Percentiles rank a stretch among this genome's conserved stretches.
Conservation (phyloP, 306 rosid species). For the Prosopis cineraria region DNA sequence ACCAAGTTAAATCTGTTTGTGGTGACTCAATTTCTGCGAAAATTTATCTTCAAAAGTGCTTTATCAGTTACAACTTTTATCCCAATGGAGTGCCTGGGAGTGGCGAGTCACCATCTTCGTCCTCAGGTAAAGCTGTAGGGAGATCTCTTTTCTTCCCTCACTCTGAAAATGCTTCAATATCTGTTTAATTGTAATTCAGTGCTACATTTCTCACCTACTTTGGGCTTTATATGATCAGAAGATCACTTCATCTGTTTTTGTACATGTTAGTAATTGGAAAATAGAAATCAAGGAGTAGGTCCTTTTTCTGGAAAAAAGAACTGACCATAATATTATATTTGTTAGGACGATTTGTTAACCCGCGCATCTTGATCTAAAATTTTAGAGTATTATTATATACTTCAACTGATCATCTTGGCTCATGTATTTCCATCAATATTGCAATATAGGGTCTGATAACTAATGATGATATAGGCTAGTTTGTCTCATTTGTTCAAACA, state of each 20-base stretch:
- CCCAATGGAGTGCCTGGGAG: slow-evolving; percentile 66
- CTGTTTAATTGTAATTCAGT: neutral
- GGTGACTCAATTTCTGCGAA: slow-evolving; percentile 71
- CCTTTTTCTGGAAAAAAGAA: neutral
- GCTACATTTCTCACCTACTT: neutral
- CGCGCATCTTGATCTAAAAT: neutral
- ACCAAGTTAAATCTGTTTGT: slow-evolving; percentile 52
- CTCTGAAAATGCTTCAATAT: neutral
- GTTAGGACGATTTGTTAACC: neutral
- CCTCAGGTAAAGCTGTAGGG: slow-evolving; percentile 49
- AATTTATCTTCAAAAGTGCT: slow-evolving; percentile 74
- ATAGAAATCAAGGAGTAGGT: neutral
- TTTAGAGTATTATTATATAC: neutral
- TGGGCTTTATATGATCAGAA: neutral
- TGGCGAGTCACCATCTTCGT: slow-evolving; percentile 48
- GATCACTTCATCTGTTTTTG: neutral
- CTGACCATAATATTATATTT: neutral
- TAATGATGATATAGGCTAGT: neutral
- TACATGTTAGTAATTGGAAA: neutral
- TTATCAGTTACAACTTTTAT: slow-evolving; percentile 73
- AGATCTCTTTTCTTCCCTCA: neutral
- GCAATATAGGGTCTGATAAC: neutral
- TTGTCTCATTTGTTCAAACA: slow-evolving; percentile 22
- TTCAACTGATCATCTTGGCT: neutral
- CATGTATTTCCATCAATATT: neutral